Conservation (phyloP, 805 yeast genomes). For the Citeromyces matritensis region DNA sequence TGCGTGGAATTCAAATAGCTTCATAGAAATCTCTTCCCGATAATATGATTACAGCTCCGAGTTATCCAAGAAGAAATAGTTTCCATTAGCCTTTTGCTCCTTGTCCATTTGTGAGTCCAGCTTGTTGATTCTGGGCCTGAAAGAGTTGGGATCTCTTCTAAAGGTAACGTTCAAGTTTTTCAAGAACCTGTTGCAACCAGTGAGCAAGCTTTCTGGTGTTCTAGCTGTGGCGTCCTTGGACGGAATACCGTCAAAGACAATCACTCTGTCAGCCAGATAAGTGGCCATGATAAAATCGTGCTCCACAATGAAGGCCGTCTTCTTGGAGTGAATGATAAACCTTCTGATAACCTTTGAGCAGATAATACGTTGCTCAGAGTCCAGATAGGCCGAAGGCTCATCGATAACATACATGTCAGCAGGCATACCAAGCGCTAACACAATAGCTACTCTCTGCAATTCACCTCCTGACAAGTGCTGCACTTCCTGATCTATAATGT, state of each 20-base stretch:
- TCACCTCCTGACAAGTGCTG: constrained; percentile 99
- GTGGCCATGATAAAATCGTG: constrained; percentile 99
- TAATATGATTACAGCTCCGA: constrained; percentile 19
- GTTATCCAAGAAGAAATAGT: constrained; percentile 89
- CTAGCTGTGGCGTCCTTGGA: constrained; percentile 76
- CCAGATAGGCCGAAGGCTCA: constrained; percentile 98
- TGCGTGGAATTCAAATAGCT: background rate
- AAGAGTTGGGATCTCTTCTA: constrained; percentile 97
- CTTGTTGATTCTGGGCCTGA: constrained; percentile 97
- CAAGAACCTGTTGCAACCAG: constrained; percentile 95
- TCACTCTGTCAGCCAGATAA: constrained; percentile 95
- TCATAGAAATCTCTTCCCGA: background rate
- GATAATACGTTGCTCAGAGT: constrained; percentile 98
- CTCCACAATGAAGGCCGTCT: constrained; percentile 98
- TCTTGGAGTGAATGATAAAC: constrained; percentile 89
- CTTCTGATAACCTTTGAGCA: constrained; percentile 98
- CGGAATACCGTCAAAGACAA: constrained; percentile 94
- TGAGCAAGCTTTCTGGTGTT: constrained; percentile 81
- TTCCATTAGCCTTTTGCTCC: constrained; percentile 87
- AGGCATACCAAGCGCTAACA: constrained; percentile 80
- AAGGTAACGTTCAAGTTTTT: constrained; percentile 95
- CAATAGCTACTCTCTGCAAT: constrained; percentile 97
- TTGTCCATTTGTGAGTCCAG: constrained; percentile 97
- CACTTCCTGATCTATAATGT: constrained; percentile 93
- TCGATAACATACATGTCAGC: constrained; percentile 96